These are phyloP conservation scores for Rhizopogon salebrosus DNA, from an alignment of 768 basidiomycete species.

Conservation along the genomic window DNA sequence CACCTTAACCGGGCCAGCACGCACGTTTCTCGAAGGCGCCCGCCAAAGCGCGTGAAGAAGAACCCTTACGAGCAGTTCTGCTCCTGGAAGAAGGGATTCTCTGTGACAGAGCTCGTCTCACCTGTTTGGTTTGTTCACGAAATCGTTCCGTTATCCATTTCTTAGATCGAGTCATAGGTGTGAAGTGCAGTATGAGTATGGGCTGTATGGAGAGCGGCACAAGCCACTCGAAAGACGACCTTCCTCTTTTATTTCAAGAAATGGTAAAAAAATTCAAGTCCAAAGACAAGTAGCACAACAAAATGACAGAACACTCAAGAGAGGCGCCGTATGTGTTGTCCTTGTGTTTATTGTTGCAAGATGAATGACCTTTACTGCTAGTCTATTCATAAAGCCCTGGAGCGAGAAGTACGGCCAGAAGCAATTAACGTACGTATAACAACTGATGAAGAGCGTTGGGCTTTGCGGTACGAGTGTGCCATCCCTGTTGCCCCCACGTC, in stretches of 20 bases:
- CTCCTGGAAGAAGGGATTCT: conserved; percentile 36
- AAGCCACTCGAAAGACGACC: conserved; percentile 49
- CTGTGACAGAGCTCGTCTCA: conserved; percentile 58
- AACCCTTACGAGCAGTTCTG: conserved; percentile 43
- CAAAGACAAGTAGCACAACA: conserved; percentile 42
- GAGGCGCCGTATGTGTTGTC: conserved; percentile 46
- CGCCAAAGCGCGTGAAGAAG: background rate
- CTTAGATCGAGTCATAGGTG: conserved; percentile 45
- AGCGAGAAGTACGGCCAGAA: conserved; percentile 62
- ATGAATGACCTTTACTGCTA: conserved; percentile 17
- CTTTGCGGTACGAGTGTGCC: conserved; percentile 46
- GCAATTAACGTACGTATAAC: conserved; percentile 45
- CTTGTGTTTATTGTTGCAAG: background rate
- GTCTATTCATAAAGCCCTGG: conserved; percentile 74
- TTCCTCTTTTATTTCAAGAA: conserved; percentile 45
- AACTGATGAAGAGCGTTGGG: conserved; percentile 74
- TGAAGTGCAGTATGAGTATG: conserved; percentile 76
- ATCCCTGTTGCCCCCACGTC: background rate
- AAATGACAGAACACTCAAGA: conserved; percentile 50
- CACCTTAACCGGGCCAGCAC: background rate
- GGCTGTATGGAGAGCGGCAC: conserved; percentile 53
- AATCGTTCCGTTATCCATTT: background rate
- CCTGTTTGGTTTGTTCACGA: conserved; percentile 47
- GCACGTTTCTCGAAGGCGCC: background rate
- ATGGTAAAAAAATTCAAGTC: conserved; percentile 58